A percentile compares a stretch with the other conserved stretches of the same genome.
phyloP scores from a whole-genome alignment of 768 basidiomycete species.

The Neoboletus magnificus region DNA sequence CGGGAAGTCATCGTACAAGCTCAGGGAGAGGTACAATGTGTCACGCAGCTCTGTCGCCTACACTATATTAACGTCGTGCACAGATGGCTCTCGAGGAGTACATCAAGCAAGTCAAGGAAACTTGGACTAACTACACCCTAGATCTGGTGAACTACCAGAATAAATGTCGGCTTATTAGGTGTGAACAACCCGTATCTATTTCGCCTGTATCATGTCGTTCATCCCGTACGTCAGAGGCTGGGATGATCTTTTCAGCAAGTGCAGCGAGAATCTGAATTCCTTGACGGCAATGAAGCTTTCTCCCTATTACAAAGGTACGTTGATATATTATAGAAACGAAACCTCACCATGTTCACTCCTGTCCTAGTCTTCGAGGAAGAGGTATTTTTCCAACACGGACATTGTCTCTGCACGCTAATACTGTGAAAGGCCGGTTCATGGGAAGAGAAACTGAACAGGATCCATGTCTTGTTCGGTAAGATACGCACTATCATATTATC shows the following conservation, averaged over 20 bases:
- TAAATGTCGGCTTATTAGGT: slow-evolving; percentile 94
- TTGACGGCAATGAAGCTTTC: slow-evolving; percentile 96
- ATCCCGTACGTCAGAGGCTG: slow-evolving; percentile 61
- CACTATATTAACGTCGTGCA: slow-evolving; percentile 19
- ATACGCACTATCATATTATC: background rate
- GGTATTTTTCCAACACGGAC: slow-evolving; percentile 34
- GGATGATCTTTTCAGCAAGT: slow-evolving; percentile 97
- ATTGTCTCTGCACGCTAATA: slow-evolving; percentile 5
- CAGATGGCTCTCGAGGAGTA: slow-evolving; percentile 96
- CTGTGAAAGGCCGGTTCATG: slow-evolving; percentile 70
- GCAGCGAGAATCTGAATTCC: slow-evolving; percentile 95
- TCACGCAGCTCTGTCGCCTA: background rate
- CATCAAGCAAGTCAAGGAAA: slow-evolving; percentile 94
- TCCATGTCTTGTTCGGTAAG: slow-evolving; percentile 93
- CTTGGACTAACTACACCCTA: slow-evolving; percentile 92
- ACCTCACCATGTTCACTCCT: slow-evolving; percentile 1
- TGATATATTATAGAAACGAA: background rate
- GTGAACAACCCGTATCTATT: slow-evolving; percentile 6
- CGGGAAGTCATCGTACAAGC: slow-evolving; percentile 97
- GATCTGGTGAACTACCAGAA: slow-evolving; percentile 99
- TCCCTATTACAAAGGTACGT: slow-evolving; percentile 91
- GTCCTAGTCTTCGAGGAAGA: slow-evolving; percentile 83
- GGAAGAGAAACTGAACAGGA: slow-evolving; percentile 95
- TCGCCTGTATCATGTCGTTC: background rate
- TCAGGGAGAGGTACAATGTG: slow-evolving; percentile 77